Conservation (phyloP, 805 yeast species). For the Yarrowia sp. region DNA sequence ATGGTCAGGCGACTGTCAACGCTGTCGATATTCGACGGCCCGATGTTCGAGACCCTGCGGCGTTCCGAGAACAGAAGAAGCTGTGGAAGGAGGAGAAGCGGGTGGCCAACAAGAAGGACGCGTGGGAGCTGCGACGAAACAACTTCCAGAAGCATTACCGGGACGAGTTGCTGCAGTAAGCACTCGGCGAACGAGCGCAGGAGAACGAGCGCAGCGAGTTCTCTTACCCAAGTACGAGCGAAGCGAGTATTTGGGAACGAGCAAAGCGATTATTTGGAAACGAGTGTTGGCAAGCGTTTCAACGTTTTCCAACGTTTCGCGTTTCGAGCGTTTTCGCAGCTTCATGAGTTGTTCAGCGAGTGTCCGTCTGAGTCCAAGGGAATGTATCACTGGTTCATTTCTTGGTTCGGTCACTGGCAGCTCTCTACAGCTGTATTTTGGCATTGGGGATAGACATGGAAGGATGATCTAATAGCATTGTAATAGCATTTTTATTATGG, state of each 20-base stretch:
- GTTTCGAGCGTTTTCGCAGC: background rate
- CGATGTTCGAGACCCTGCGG: conserved; percentile 50
- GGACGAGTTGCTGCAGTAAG: conserved; percentile 66
- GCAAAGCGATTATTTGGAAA: background rate
- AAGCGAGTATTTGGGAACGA: background rate
- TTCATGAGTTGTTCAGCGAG: background rate
- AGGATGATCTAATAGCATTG: conserved; percentile 21
- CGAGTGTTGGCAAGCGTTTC: no score
- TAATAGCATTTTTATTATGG: conserved; percentile 17
- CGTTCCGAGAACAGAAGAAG: conserved; percentile 59
- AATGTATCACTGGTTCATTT: no score
- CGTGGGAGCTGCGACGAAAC: conserved; percentile 68
- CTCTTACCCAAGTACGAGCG: background rate
- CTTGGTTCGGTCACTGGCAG: no score
- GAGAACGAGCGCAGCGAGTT: background rate
- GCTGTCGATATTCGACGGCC: conserved; percentile 63
- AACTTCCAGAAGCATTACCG: conserved; percentile 87
- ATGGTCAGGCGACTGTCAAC: conserved; percentile 76
- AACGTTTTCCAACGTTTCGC: background rate
- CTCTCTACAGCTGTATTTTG: background rate
- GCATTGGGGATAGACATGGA: background rate
- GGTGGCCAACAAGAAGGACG: conserved; percentile 54
- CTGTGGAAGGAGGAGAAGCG: conserved; percentile 65
- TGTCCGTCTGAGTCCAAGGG: no score
- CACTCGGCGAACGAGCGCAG: background rate